Percentiles rank a stretch among this genome's conserved stretches.
Conservation (phyloP, 2,329 filamentous ascomycete genomes). For the Apiospora pterosperma region DNA sequence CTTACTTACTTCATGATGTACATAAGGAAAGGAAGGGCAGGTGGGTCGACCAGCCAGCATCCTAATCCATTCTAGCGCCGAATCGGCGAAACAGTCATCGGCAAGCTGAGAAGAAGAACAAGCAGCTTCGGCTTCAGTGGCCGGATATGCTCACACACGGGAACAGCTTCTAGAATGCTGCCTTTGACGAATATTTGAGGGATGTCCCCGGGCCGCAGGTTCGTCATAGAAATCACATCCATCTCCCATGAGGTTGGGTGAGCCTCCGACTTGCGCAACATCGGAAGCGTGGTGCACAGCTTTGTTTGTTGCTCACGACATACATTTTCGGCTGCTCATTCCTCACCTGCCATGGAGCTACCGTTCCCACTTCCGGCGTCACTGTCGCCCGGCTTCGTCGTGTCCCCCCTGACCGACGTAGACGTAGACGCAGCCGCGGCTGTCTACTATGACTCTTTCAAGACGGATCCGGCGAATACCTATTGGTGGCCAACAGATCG, state of each 20-base stretch:
- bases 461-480: conserved; percentile 17
- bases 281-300: background rate
- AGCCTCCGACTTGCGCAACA: background rate
- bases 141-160: too few species aligned
- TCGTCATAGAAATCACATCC: background rate
- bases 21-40: background rate
- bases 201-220: background rate
- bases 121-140: background rate
- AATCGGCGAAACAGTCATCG: background rate
- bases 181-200: background rate
- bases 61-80: background rate
- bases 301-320: background rate
- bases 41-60: background rate
- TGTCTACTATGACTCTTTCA: conserved; percentile 25
- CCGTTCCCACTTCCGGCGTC: conserved; percentile 21
- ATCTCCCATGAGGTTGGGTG: background rate
- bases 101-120: background rate
- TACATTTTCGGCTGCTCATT: background rate
- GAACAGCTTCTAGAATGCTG: background rate
- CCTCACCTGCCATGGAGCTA: conserved; percentile 16
- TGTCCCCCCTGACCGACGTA: conserved; percentile 20
- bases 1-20: too few species aligned
- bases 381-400: conserved; percentile 19
- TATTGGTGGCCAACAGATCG: conserved; percentile 26
- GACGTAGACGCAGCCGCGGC: conserved; percentile 26